Conservation (phyloP, 768 basidiomycete genomes). For the Fomitopsis serialis region DNA sequence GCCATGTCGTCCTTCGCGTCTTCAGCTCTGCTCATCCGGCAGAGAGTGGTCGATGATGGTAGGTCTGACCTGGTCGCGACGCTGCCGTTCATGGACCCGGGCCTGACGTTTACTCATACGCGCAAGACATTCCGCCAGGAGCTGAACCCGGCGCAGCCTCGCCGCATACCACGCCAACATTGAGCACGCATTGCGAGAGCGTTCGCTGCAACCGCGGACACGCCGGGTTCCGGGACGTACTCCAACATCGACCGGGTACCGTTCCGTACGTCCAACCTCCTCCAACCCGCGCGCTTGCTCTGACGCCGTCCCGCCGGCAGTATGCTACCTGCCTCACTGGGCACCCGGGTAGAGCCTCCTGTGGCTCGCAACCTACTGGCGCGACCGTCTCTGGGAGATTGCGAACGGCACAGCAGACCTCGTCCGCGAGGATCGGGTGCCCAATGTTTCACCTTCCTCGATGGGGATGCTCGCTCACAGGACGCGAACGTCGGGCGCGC, state of each 20-base stretch:
- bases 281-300: too few species aligned
- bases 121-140: constrained; percentile 12
- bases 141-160: constrained; percentile 4
- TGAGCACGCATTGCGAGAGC: constrained; percentile 5
- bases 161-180: constrained; percentile 6
- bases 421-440: not conserved
- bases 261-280: too few species aligned
- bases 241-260: too few species aligned
- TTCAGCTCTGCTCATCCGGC: too few species aligned
- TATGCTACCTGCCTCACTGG: not conserved
- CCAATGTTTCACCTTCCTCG: not conserved
- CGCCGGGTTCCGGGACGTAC: too few species aligned
- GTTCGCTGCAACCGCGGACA: constrained; percentile 6
- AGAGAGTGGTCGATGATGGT: too few species aligned
- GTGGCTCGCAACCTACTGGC: not conserved
- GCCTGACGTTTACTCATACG: constrained; percentile 9
- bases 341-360: not conserved
- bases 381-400: not conserved
- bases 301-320: too few species aligned
- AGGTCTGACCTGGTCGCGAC: constrained; percentile 12
- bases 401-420: not conserved
- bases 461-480: not conserved
- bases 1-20: too few species aligned
- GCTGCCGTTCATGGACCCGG: constrained; percentile 16
- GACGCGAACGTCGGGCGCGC: not conserved